phyloP scores from a whole-genome alignment of 257 asterid species.

The Henckelia pumila region DNA sequence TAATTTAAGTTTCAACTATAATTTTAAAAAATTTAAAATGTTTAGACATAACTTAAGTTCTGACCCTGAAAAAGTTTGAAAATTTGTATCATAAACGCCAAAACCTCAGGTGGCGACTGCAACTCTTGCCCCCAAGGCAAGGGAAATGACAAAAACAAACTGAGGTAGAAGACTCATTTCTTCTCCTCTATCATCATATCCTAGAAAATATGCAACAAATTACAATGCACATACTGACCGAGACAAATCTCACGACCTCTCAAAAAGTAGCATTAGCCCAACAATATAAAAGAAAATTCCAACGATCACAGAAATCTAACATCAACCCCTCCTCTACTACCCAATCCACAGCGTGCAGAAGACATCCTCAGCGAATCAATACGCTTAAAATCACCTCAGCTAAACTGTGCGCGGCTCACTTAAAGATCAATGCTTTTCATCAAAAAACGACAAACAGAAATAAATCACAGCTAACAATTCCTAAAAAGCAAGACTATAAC shows the following conservation, averaged over 20 bases:
- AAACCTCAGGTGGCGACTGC: background rate
- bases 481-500: conserved; percentile 31
- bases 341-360: background rate
- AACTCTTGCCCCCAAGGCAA: background rate
- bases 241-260: background rate
- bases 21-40: no score
- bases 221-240: conserved; percentile 6
- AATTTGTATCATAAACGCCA: background rate
- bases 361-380: background rate
- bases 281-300: conserved; percentile 3
- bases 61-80: background rate
- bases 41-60: background rate
- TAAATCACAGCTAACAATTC: conserved; percentile 3
- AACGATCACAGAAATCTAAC: conserved; percentile 6
- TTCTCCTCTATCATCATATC: conserved; percentile 11
- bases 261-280: conserved; percentile 6
- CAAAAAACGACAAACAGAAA: background rate
- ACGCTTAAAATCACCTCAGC: conserved; percentile 10
- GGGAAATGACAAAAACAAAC: background rate
- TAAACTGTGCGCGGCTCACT: background rate
- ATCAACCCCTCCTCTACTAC: background rate
- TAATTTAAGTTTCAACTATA: no score
- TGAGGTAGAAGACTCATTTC: conserved; percentile 10
- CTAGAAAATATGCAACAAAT: background rate
- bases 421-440: no score